Base-by-base conservation (phyloP, 768 basidiomycete species). In the Suillus subalutaceus region DNA sequence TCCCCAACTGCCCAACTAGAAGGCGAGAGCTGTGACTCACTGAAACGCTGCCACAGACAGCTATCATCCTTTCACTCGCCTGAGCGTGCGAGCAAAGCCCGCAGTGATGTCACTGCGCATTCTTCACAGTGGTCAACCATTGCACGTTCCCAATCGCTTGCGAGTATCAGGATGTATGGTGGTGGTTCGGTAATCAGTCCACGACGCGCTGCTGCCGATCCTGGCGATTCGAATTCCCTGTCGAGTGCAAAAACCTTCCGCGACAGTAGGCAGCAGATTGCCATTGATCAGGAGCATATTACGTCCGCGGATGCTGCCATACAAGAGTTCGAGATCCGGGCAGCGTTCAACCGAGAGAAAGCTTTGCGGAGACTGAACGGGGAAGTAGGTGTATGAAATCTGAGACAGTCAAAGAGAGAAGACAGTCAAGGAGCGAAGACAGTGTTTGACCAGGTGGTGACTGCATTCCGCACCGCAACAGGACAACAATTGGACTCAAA, bases 101-200 rank as follows among this genome's bases (percentile, higher is more conserved):
- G 69, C 61, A 75, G 77, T 43, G 73, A 77, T 7, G 66, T 65
- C 20, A 76, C 77, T 66, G 63, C 78, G 50, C 75, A 68, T 61
- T 76, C 75, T 8, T 77, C 75, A 35, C 75, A 78, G 44, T 76
- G 75, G 75, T 62, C 78, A 52, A 68, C 70, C 10, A 72, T 77
- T 2, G 60, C 75, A 40, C 70, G 16, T 10, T 46, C 77, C 30
- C 63, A 72, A 5, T 63, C 48, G 40, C 16, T 43, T 40, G 43
- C 62, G 10, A 71, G 73, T 20, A 72, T 78, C 38, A 73, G 77
- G 62, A 66, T 69, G 70, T 75, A 75, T 46, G 64, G 41, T 56
- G 73, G 72, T 32, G 53, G n/a, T 41, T 0, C 63, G 6, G 69
- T 66, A 6, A 66, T 3, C n/a, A 62, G 35, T 56, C 48, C 61